Base-by-base conservation (phyloP, 2,329 filamentous ascomycete species). In the Curvularia spicifera region DNA sequence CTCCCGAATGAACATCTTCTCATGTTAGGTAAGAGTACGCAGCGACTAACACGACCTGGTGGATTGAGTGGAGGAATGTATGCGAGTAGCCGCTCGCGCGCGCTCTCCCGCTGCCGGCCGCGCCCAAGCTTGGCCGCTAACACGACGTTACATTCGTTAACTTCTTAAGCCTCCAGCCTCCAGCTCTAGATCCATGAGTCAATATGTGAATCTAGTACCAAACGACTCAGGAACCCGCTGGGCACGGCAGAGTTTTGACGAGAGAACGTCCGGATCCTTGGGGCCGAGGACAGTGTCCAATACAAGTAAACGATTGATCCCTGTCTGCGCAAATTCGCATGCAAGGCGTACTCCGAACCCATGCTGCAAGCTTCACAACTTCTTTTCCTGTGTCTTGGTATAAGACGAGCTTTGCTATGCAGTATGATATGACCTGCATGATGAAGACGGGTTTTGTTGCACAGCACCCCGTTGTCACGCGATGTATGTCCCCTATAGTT, bases 61-160 rank as follows among this genome's bases (percentile, higher is more conserved):
- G 46, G 47, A 29, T 46, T 28, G 20, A 43, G 24, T 31, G 22
- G 22, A 51, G 37, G 37, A 39, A 39, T 37, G 37, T 18, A 43
- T 51, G 49, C 28, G 49, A 31, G 42, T 48, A 57, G 49, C 40
- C 57, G 53, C 39, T 42, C 45, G 22, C 22, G 3, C 45, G 26
- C 39, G 18, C 48, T 56, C 52, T 59, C 52, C 57, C 57, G 48
- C 44, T 26, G 37, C 40, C 28, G 37, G 37, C 48, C 9, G 31
- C 31, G 46, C 33, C 33, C 39, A 40, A 28, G 24, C 35, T 50
- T 40, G 35, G 35, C 24, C 47, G 35, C 24, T 51, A 51, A 28
- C 49, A 39, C 18, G n/a, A 35, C 39, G 48, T 51, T 51, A 44
- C 37, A 51, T 51, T 33, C 8, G 18, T 33, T 18, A 24, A 10